Evolutionary conservation across 805 yeast genomes (phyloP).

Genomic region (Zygosaccharomyces rouxii): DNA sequence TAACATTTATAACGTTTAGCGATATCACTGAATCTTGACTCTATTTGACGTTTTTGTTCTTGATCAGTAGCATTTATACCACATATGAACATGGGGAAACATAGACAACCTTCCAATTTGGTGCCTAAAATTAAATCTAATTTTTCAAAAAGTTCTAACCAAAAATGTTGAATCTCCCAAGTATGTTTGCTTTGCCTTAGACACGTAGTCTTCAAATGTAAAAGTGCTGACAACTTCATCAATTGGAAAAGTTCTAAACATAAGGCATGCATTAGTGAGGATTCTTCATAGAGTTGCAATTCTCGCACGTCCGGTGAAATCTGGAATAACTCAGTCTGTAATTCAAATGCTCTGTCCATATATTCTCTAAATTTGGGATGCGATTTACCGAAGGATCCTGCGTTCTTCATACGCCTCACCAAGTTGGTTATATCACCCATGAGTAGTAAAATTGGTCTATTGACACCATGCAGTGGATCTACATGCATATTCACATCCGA

Average conservation of each 20-base stretch:
- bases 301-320: conserved; percentile 16
- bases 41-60: conserved; percentile 51
- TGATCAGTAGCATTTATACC: conserved; percentile 60
- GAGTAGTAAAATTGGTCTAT: conserved; percentile 59
- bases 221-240: conserved; percentile 62
- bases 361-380: conserved; percentile 16
- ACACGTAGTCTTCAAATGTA: conserved; percentile 65
- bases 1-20: conserved; percentile 64
- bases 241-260: conserved; percentile 70
- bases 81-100: conserved; percentile 74
- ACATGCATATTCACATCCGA: conserved; percentile 39
- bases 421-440: conserved; percentile 66
- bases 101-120: conserved; percentile 63
- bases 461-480: conserved; percentile 70
- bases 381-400: conserved; percentile 19
- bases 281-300: conserved; percentile 25
- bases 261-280: conserved; percentile 50
- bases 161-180: conserved; percentile 57
- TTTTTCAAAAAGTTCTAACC: conserved; percentile 49
- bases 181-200: conserved; percentile 34
- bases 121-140: conserved; percentile 61
- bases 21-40: conserved; percentile 48
- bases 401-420: conserved; percentile 46
- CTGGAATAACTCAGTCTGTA: conserved; percentile 15
- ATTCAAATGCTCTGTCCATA: conserved; percentile 18